Conservation (phyloP, 768 basidiomycete species). For the Boletus insuetus region DNA sequence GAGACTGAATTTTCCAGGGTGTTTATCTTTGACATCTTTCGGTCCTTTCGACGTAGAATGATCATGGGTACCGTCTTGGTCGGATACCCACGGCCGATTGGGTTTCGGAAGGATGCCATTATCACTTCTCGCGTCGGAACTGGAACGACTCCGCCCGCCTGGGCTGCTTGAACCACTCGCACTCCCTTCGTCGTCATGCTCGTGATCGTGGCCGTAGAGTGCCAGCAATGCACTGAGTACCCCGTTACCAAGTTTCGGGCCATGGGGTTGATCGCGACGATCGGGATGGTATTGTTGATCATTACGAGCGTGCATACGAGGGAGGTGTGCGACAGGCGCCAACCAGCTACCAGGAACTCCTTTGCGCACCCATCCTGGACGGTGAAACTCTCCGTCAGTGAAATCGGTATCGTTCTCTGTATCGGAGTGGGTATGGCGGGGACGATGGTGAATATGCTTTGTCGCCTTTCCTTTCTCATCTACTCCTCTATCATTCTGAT, state of each 20-base stretch:
- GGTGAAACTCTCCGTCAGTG: not conserved
- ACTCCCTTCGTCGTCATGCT: slow-evolving; percentile 29
- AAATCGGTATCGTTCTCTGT: slow-evolving; percentile 7
- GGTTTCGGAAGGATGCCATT: slow-evolving; percentile 16
- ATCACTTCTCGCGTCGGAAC: slow-evolving; percentile 22
- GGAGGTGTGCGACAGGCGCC: not conserved
- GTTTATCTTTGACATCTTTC: not conserved
- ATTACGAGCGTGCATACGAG: slow-evolving; percentile 1
- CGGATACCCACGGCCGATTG: slow-evolving; percentile 21
- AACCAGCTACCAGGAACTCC: slow-evolving; percentile 21
- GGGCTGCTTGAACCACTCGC: slow-evolving; percentile 21
- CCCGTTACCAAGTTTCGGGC: slow-evolving; percentile 39
- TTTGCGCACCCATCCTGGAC: slow-evolving; percentile 14
- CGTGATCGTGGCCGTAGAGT: slow-evolving; percentile 45
- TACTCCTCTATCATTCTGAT: not conserved
- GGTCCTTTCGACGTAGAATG: not conserved
- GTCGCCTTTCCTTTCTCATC: slow-evolving; percentile 11
- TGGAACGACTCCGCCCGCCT: slow-evolving; percentile 16
- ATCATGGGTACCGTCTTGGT: slow-evolving; percentile 4
- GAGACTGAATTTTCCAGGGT: slow-evolving; percentile 5
- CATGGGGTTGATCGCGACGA: slow-evolving; percentile 1
- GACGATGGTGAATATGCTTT: not conserved
- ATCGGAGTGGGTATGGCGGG: slow-evolving; percentile 7
- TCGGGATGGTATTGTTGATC: slow-evolving; percentile 4
- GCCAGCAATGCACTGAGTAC: slow-evolving; percentile 66